A percentile compares a stretch with the other conserved stretches of the same genome.
Conservation (phyloP, 2,329 filamentous ascomycete species). For the Cladophialophora chaetospira region DNA sequence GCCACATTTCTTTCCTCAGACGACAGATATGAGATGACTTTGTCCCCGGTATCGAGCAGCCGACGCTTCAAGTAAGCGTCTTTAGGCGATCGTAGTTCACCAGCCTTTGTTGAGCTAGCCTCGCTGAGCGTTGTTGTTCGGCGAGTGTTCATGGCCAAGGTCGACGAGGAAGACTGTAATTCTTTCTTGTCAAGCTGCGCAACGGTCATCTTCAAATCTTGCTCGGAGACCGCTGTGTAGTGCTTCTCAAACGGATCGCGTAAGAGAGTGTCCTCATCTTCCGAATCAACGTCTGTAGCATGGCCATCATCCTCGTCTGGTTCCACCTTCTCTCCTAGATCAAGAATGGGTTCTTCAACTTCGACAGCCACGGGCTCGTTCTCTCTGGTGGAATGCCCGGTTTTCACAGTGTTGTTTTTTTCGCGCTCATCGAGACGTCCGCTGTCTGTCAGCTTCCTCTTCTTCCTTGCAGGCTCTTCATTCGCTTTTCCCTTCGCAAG, state of each 20-base stretch:
- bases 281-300: conserved; percentile 34
- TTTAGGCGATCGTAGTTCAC: conserved; percentile 10
- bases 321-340: conserved; percentile 33
- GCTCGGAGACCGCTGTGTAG: conserved; percentile 59
- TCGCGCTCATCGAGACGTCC: conserved; percentile 26
- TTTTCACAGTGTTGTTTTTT: neutral
- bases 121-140: conserved; percentile 13
- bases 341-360: conserved; percentile 24
- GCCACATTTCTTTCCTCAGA: conserved; percentile 66
- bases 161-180: conserved; percentile 48
- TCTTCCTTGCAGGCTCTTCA: conserved; percentile 53
- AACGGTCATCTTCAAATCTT: conserved; percentile 63
- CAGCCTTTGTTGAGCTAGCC: neutral
- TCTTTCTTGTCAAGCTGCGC: conserved; percentile 49
- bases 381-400: conserved; percentile 26
- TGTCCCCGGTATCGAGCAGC: conserved; percentile 58
- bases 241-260: conserved; percentile 79
- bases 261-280: conserved; percentile 54
- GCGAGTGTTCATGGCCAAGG: conserved; percentile 37
- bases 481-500: conserved; percentile 48
- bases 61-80: conserved; percentile 66
- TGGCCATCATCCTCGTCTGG: conserved; percentile 41
- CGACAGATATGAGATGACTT: conserved; percentile 57
- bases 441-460: conserved; percentile 52
- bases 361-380: conserved; percentile 22